Conservation (phyloP, 2,329 filamentous ascomycete genomes). For the Allantophomopsis lycopodina region DNA sequence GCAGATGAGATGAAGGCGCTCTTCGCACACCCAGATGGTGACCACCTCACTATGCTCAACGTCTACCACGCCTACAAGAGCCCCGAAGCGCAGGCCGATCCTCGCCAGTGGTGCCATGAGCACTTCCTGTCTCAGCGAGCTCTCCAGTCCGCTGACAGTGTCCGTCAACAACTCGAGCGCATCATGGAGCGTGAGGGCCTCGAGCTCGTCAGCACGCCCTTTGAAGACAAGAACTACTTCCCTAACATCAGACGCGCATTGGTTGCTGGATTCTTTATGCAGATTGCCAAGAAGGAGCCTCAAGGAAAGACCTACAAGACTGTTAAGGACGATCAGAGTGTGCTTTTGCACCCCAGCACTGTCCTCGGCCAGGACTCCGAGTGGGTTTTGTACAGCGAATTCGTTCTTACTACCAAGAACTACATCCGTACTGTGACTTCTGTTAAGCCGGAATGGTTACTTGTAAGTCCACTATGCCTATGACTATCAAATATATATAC, state of each 20-base stretch:
- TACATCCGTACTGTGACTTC: conserved; percentile 91
- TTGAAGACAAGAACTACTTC: conserved; percentile 95
- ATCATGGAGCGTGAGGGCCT: conserved; percentile 93
- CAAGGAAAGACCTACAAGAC: conserved; percentile 86
- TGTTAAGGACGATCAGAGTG: conserved; percentile 90
- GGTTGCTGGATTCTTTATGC: conserved; percentile 97
- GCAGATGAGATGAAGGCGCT: conserved; percentile 96
- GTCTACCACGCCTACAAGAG: conserved; percentile 96
- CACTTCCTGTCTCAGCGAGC: conserved; percentile 88
- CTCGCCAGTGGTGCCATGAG: conserved; percentile 90
- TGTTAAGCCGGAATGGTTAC: conserved; percentile 84
- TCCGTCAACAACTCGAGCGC: conserved; percentile 78
- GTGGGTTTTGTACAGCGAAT: conserved; percentile 98
- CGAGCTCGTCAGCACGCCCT: conserved; percentile 76
- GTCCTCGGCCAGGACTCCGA: conserved; percentile 81
- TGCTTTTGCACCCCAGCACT: conserved; percentile 86
- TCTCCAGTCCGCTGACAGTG: conserved; percentile 84
- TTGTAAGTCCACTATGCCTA: conserved; percentile 41
- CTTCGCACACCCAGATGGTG: conserved; percentile 85
- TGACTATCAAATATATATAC: conserved; percentile 4
- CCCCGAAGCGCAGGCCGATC: conserved; percentile 52
- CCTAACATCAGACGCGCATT: conserved; percentile 90
- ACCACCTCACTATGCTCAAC: conserved; percentile 92
- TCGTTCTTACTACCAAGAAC: conserved; percentile 95
- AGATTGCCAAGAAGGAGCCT: conserved; percentile 87